Evolutionary conservation across 2,329 filamentous ascomycete genomes (phyloP).

Genomic region (Pseudocercospora fuligena): DNA sequence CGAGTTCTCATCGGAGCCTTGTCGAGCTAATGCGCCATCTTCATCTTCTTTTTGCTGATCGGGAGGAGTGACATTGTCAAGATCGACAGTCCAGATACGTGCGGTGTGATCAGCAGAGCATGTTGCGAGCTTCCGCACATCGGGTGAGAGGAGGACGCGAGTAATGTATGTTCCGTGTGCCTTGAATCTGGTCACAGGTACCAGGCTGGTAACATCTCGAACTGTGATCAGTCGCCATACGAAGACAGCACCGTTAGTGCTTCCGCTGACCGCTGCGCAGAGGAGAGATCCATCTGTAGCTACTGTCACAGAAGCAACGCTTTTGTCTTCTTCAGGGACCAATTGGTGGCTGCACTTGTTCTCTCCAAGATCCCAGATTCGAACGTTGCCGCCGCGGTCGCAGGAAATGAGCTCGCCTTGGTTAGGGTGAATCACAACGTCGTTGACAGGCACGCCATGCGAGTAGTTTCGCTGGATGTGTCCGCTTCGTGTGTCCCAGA

Average conservation of each 20-base stretch:
- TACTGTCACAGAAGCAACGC: constrained; percentile 92
- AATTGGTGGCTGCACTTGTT: constrained; percentile 97
- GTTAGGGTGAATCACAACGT: constrained; percentile 99
- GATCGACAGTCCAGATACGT: constrained; percentile 93
- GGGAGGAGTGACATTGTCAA: constrained; percentile 42
- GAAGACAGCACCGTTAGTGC: constrained; percentile 87
- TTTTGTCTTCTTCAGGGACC: constrained; percentile 93
- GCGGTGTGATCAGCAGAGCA: constrained; percentile 93
- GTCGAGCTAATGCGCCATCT: constrained; percentile 15
- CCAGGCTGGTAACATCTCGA: constrained; percentile 78
- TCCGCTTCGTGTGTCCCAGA: constrained; percentile 90
- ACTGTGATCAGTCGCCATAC: constrained; percentile 93
- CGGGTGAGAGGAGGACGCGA: constrained; percentile 85
- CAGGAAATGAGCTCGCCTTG: constrained; percentile 98
- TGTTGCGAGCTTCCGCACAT: constrained; percentile 91
- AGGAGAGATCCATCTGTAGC: constrained; percentile 91
- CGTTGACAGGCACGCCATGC: constrained; percentile 87
- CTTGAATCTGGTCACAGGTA: constrained; percentile 85
- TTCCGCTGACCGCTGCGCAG: constrained; percentile 80
- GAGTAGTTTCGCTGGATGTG: constrained; percentile 90
- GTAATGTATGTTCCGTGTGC: constrained; percentile 94
- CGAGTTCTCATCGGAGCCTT: constrained; percentile 37
- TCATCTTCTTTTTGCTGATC: constrained; percentile 27
- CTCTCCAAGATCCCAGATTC: constrained; percentile 95
- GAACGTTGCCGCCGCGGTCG: constrained; percentile 87